A percentile compares a stretch with the other conserved stretches of the same genome.
phyloP scores from a whole-genome alignment of 805 yeast genomes.

The Ogataea siamensis region DNA sequence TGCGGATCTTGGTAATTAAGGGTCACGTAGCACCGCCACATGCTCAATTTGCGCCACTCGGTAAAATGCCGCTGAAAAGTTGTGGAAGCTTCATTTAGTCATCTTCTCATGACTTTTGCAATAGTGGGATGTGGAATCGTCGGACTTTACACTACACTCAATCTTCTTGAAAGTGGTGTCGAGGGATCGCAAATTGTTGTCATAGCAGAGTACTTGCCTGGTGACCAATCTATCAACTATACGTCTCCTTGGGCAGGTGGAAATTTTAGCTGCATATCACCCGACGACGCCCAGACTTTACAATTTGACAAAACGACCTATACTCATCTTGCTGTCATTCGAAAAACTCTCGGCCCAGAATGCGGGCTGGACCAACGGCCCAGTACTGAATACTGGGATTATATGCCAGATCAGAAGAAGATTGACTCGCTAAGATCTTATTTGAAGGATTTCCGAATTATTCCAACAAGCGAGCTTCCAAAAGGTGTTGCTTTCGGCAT shows the following conservation, averaged over 20 bases:
- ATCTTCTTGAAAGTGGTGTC: slow-evolving; percentile 42
- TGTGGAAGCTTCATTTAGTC: neutral
- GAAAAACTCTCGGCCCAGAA: slow-evolving; percentile 41
- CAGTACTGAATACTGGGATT: slow-evolving; percentile 62
- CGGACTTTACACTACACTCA: slow-evolving; percentile 61
- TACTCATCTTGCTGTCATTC: slow-evolving; percentile 43
- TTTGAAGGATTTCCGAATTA: slow-evolving; percentile 43
- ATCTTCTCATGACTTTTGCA: slow-evolving; percentile 18
- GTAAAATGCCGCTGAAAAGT: neutral
- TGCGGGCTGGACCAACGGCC: slow-evolving; percentile 54
- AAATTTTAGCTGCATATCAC: slow-evolving; percentile 59
- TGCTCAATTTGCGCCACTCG: neutral
- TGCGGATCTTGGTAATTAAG: neutral
- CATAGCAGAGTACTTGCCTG: slow-evolving; percentile 68
- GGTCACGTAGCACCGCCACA: slow-evolving; percentile 3
- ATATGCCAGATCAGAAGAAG: slow-evolving; percentile 44
- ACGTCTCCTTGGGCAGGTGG: slow-evolving; percentile 85
- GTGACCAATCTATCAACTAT: slow-evolving; percentile 70
- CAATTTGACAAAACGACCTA: slow-evolving; percentile 58
- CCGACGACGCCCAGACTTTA: slow-evolving; percentile 50
- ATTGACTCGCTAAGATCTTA: slow-evolving; percentile 47
- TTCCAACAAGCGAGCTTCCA: slow-evolving; percentile 44
- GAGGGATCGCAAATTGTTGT: slow-evolving; percentile 47
- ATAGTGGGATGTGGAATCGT: slow-evolving; percentile 58
- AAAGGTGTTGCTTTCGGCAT: slow-evolving; percentile 57